These are phyloP conservation scores for Rhodotorula sp. DNA, from an alignment of 1,284 basidiomycete genomes.

Conservation along the genomic window DNA sequence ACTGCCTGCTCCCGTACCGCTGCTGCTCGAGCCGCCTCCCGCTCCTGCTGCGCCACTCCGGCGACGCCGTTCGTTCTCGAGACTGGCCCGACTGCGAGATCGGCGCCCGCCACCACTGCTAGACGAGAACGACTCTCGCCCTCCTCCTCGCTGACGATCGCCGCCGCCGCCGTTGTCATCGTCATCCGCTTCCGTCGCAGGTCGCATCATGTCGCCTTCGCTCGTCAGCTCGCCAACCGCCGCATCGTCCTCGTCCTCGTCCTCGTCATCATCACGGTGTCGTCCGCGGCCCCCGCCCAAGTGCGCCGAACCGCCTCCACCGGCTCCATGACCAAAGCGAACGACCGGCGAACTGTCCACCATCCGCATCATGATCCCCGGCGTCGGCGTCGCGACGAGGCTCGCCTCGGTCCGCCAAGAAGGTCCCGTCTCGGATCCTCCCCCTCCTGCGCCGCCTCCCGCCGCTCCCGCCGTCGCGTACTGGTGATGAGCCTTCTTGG, in stretches of 20 bases:
- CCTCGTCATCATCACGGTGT: not conserved
- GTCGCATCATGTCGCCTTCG: conserved; percentile 5
- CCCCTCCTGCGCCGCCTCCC: conserved; percentile 7
- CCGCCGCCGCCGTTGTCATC: not conserved
- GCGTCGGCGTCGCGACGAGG: conserved; percentile 25
- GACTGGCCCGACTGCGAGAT: not conserved
- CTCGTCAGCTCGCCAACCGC: not conserved
- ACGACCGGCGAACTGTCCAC: conserved; percentile 29
- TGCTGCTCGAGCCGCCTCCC: conserved; percentile 1
- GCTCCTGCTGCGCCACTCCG: not conserved
- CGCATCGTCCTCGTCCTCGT: conserved; percentile 5
- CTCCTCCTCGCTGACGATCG: not conserved
- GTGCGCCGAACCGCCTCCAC: not conserved
- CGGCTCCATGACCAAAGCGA: not conserved
- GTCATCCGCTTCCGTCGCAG: not conserved
- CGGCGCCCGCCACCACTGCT: conserved; percentile 6
- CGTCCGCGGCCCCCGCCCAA: not conserved
- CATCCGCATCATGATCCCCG: conserved; percentile 16
- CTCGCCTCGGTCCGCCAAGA: conserved; percentile 14
- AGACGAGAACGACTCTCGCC: conserved; percentile 5
- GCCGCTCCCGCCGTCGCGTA: not conserved
- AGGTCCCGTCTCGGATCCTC: not conserved
- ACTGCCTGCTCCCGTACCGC: conserved; percentile 1
- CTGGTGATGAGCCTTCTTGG: conserved; percentile 22
- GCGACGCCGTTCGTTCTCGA: not conserved